phyloP scores from a whole-genome alignment of 352 stramenopile species.

The Peronospora tabacina region DNA sequence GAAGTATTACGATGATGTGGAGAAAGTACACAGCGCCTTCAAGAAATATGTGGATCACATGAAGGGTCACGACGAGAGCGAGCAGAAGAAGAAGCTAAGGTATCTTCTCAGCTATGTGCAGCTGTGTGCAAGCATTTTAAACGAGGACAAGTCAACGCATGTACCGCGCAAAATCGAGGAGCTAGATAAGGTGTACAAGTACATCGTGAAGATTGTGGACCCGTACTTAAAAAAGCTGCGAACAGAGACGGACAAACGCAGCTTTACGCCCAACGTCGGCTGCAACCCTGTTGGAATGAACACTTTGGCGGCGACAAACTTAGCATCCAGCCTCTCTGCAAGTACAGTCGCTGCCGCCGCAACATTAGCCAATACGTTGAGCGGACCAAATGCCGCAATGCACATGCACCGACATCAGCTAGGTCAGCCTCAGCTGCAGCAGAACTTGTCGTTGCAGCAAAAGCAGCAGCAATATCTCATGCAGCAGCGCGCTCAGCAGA shows the following conservation, averaged over 20 bases:
- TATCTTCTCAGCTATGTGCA: constrained; percentile 81
- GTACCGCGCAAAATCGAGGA: constrained; percentile 71
- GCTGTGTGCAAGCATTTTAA: constrained; percentile 68
- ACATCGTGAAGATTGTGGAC: constrained; percentile 85
- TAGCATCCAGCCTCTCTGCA: constrained; percentile 16
- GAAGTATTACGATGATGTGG: constrained; percentile 79
- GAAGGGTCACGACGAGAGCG: constrained; percentile 78
- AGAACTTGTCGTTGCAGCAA: constrained; percentile 31
- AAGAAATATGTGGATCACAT: constrained; percentile 87
- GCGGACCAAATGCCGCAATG: constrained; percentile 17
- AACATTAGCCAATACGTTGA: constrained; percentile 12
- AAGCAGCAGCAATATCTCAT: constrained; percentile 46
- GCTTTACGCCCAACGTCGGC: constrained; percentile 20
- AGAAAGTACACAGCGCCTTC: constrained; percentile 80
- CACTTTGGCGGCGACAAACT: constrained; percentile 3
- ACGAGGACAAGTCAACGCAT: constrained; percentile 65
- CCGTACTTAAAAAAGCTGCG: constrained; percentile 83
- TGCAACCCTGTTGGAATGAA: constrained; percentile 28
- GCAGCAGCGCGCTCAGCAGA: constrained; percentile 42
- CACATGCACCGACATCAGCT: constrained; percentile 31
- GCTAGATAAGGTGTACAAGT: constrained; percentile 86
- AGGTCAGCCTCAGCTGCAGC: constrained; percentile 14
- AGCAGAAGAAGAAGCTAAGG: constrained; percentile 82
- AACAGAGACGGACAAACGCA: constrained; percentile 69
- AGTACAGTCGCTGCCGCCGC: constrained; percentile 4